Conservation (phyloP, 805 yeast genomes). For the Cyberlindnera meyerae region DNA sequence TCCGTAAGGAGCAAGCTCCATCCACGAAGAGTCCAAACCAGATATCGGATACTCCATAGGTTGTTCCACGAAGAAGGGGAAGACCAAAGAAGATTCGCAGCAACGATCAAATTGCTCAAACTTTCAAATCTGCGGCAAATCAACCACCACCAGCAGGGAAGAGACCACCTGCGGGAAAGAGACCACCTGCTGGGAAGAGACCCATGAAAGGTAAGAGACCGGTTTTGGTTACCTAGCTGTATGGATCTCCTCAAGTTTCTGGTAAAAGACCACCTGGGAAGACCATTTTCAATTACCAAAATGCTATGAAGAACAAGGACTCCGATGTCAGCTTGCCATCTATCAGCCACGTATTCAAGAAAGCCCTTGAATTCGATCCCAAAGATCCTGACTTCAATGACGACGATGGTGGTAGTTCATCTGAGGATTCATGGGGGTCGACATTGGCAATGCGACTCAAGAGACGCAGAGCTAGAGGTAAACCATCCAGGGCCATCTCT, state of each 20-base stretch:
- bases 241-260: no score
- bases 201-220: no score
- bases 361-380: no score
- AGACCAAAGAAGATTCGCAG: no score
- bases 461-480: background rate
- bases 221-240: no score
- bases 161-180: background rate
- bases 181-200: background rate
- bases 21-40: no score
- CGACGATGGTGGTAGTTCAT: background rate
- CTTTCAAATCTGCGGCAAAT: background rate
- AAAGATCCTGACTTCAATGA: background rate
- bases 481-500: conserved; percentile 1
- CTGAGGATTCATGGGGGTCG: no score
- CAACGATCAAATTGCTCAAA: no score
- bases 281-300: conserved; percentile 1
- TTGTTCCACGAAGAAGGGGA: no score
- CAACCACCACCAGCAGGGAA: no score
- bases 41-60: no score
- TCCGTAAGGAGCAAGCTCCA: background rate
- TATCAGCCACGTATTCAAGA: no score
- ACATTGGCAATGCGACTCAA: conserved; percentile 2
- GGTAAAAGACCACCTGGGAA: background rate
- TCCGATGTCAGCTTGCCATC: background rate
- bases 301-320: background rate